phyloP scores from a whole-genome alignment of 2,329 filamentous ascomycete genomes.

The Macrophomina tecta region DNA sequence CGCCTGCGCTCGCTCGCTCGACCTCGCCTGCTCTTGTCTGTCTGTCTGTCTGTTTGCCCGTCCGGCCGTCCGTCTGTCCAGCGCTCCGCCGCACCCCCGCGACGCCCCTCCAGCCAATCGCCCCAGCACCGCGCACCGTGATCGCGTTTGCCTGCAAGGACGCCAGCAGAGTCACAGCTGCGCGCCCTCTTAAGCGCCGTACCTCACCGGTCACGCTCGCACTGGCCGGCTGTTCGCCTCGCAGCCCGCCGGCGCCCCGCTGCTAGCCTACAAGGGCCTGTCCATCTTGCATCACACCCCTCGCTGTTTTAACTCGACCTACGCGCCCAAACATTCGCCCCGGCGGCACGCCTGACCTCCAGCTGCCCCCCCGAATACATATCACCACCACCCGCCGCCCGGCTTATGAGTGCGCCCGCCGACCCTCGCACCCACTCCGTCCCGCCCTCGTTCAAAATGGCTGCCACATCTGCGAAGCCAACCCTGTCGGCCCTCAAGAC shows the following conservation, averaged over 20 bases:
- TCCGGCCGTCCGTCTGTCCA: neutral
- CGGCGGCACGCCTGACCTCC: slow-evolving; percentile 23
- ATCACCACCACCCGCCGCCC: slow-evolving; percentile 32
- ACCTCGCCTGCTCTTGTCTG: neutral
- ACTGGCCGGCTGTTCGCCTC: slow-evolving; percentile 27
- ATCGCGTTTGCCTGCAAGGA: slow-evolving; percentile 7
- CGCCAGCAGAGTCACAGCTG: slow-evolving; percentile 16
- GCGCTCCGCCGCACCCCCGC: neutral
- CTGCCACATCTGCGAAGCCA: slow-evolving; percentile 50
- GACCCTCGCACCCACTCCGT: neutral
- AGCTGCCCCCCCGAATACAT: slow-evolving; percentile 24
- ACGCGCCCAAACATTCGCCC: slow-evolving; percentile 22
- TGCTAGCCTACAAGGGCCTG: slow-evolving; percentile 17
- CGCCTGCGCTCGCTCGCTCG: neutral
- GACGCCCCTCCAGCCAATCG: neutral
- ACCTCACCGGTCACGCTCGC: slow-evolving; percentile 33
- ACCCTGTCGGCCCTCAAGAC: slow-evolving; percentile 53
- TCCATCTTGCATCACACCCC: slow-evolving; percentile 38
- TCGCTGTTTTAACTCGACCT: slow-evolving; percentile 29
- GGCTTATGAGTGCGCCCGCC: slow-evolving; percentile 27
- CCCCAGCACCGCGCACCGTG: neutral
- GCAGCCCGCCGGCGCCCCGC: slow-evolving; percentile 12
- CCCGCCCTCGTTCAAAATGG: slow-evolving; percentile 38
- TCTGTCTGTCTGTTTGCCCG: neutral
- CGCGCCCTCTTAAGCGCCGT: slow-evolving; percentile 27